phyloP scores from a whole-genome alignment of 2,329 filamentous ascomycete genomes.

The Fusarium sp. region DNA sequence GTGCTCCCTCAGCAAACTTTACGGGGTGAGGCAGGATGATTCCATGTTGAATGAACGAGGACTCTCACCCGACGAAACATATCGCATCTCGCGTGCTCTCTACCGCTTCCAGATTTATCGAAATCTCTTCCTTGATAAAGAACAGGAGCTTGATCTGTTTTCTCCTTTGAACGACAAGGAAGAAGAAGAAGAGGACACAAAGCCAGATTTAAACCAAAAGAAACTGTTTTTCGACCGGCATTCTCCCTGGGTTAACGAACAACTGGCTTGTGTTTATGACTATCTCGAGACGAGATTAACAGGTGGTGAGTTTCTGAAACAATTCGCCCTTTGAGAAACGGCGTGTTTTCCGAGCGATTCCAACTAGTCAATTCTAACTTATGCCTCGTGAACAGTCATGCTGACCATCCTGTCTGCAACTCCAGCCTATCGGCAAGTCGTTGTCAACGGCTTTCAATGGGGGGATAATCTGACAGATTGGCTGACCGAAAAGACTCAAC shows the following conservation, averaged over 20 bases:
- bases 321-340: background rate
- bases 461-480: conserved; percentile 44
- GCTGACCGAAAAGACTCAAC: conserved; percentile 33
- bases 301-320: conserved; percentile 29
- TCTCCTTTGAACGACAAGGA: background rate
- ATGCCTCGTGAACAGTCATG: conserved; percentile 30
- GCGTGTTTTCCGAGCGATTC: background rate
- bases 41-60: conserved; percentile 5
- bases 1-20: conserved; percentile 32
- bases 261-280: conserved; percentile 42
- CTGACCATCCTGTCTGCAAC: conserved; percentile 43
- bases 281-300: conserved; percentile 42
- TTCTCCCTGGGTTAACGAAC: conserved; percentile 47
- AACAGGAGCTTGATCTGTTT: conserved; percentile 15
- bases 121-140: conserved; percentile 38
- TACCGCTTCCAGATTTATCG: conserved; percentile 46
- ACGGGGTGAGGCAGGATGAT: conserved; percentile 27
- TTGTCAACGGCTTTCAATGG: conserved; percentile 43
- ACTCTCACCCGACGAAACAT: conserved; percentile 24
- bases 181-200: conserved; percentile 1
- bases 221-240: conserved; percentile 43
- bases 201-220: conserved; percentile 22
- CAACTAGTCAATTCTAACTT: conserved; percentile 19
- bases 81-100: conserved; percentile 40
- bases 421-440: conserved; percentile 38